A percentile compares a stretch with the other conserved stretches of the same genome.
phyloP scores from a whole-genome alignment of 2,329 filamentous ascomycete genomes.

The Allantophomopsis cytisporea region DNA sequence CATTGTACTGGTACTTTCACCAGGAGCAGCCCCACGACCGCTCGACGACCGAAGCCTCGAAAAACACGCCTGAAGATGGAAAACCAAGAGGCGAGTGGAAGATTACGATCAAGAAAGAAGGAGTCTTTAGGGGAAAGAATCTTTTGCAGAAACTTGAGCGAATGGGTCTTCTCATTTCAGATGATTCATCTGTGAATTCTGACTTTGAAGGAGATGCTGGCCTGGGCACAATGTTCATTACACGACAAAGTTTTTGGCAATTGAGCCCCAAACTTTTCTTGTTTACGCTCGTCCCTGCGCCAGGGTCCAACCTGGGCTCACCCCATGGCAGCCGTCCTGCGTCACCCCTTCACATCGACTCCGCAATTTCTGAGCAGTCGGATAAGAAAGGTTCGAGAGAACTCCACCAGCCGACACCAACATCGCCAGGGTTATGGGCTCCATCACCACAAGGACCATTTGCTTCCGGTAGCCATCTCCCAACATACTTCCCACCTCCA shows the following conservation, averaged over 20 bases:
- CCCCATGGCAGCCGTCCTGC: slow-evolving; percentile 37
- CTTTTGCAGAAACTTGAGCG: slow-evolving; percentile 82
- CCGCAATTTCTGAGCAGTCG: slow-evolving; percentile 22
- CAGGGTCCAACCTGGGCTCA: slow-evolving; percentile 27
- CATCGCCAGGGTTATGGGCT: slow-evolving; percentile 21
- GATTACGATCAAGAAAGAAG: slow-evolving; percentile 72
- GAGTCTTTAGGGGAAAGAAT: slow-evolving; percentile 72
- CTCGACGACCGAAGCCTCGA: slow-evolving; percentile 48
- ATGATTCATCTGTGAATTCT: slow-evolving; percentile 62
- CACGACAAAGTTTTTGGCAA: slow-evolving; percentile 80
- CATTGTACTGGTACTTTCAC: slow-evolving; percentile 96
- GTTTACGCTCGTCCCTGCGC: slow-evolving; percentile 58
- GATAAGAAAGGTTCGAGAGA: slow-evolving; percentile 9
- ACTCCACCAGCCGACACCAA: not conserved
- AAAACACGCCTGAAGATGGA: slow-evolving; percentile 51
- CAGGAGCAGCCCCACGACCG: slow-evolving; percentile 58
- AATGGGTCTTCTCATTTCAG: slow-evolving; percentile 72
- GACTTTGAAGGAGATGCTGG: slow-evolving; percentile 45
- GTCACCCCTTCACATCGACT: slow-evolving; percentile 30
- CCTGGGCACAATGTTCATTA: slow-evolving; percentile 67
- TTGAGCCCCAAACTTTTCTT: slow-evolving; percentile 76
- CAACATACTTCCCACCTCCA: slow-evolving; percentile 79
- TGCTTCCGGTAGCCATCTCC: slow-evolving; percentile 69
- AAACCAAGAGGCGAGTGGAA: slow-evolving; percentile 77
- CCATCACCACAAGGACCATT: slow-evolving; percentile 48